phyloP scores from a whole-genome alignment of 1,139 yeast species.

The Diutina mesorugosa region DNA sequence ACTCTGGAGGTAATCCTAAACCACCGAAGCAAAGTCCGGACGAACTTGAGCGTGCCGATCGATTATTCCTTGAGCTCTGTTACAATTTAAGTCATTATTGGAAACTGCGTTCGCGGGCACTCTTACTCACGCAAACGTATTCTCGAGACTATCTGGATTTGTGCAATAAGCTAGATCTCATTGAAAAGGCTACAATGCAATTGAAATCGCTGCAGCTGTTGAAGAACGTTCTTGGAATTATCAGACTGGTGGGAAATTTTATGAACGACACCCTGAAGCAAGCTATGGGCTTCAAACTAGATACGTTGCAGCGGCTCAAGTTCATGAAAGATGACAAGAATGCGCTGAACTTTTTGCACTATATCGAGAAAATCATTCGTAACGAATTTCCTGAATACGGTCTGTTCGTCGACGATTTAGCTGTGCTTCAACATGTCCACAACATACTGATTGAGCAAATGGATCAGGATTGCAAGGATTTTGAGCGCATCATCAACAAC shows the following conservation, averaged over 20 bases:
- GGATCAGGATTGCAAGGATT: slow-evolving; percentile 58
- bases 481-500: slow-evolving; percentile 37
- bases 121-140: slow-evolving; percentile 54
- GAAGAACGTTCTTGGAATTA: slow-evolving; percentile 56
- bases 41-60: slow-evolving; percentile 70
- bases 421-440: slow-evolving; percentile 46
- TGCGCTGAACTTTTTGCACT: slow-evolving; percentile 72
- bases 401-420: slow-evolving; percentile 64
- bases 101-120: slow-evolving; percentile 74
- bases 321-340: slow-evolving; percentile 78
- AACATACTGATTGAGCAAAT: slow-evolving; percentile 69
- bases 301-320: slow-evolving; percentile 69
- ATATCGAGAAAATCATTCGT: slow-evolving; percentile 71
- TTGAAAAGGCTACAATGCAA: slow-evolving; percentile 57
- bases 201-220: slow-evolving; percentile 55
- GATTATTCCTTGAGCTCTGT: slow-evolving; percentile 56
- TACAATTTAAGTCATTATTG: slow-evolving; percentile 74
- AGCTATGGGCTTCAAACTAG: slow-evolving; percentile 75
- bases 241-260: slow-evolving; percentile 79
- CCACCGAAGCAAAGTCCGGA: slow-evolving; percentile 14
- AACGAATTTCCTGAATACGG: slow-evolving; percentile 68
- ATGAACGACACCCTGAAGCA: slow-evolving; percentile 80
- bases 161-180: slow-evolving; percentile 41
- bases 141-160: slow-evolving; percentile 67
- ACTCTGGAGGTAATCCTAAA: slow-evolving; percentile 7